Base-by-base conservation (phyloP, 2,329 filamentous ascomycete species). In the Sclerotinia spermophila region DNA sequence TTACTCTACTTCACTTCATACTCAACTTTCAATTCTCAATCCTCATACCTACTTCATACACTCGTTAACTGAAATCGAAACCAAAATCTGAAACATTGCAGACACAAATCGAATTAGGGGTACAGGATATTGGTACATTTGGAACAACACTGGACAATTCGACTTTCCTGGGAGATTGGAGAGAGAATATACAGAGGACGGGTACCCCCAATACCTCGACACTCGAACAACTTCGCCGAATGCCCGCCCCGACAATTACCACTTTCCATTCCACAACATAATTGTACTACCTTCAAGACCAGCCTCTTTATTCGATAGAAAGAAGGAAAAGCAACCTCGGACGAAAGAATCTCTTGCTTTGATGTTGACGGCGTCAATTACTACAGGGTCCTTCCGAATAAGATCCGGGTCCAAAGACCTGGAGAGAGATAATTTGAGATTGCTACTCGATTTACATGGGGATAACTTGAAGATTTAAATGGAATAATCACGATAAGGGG, bases 401-500 rank as follows among this genome's bases (percentile, higher is more conserved):
- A 58, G 67, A 71, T 71, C 69, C 59, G 60, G 72, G 71, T 73
- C 70, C 56, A 53, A 53, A 58, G 62, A 67, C 71, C 71, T 73
- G 59, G 69, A 69, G 69, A 64, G 51, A 69, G 51, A 69, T 42
- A 67, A 69, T 69, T 17, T 11, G 55, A 38, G 55, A 38, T 55
- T 62, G 40, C 35, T 40, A 19, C 45, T 55, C 38, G 24, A 17
- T 24, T 45, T 51, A 38, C 24, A 38, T 44, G 68, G 62, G 70
- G 71, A 45, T 40, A 15, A 21, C 13, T 27, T 44, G 15, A 64
- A 69, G 42, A 35, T 65, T 35, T 64, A 69, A 51, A 65, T 69
- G 67, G 67, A 65, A 69, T 65, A 53, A 55, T 30, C 33, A 21
- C 67, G 24, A 69, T 33, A 69, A 53, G 17, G n/a, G 48, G 8